Evolutionary conservation across 768 basidiomycete genomes (phyloP).

Genomic region (Russula foetens): DNA sequence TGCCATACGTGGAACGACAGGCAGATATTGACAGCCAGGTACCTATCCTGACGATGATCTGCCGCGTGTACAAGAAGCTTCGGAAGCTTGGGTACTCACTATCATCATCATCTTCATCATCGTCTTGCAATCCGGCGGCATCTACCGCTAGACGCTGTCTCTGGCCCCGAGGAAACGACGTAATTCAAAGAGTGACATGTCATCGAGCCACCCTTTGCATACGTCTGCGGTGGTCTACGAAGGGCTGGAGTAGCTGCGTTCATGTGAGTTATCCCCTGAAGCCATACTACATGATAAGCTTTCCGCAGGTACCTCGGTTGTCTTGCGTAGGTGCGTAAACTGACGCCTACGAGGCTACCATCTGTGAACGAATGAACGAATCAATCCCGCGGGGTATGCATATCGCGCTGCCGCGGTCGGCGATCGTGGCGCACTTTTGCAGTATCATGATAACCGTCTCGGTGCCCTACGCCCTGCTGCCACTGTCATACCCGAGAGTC

Average conservation of each 20-base stretch:
- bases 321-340: neutral
- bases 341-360: neutral
- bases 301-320: conserved; percentile 1
- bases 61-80: conserved; percentile 10
- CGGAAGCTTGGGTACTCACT: conserved; percentile 2
- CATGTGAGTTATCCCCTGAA: neutral
- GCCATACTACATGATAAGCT: neutral
- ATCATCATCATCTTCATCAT: neutral
- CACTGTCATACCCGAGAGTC: neutral
- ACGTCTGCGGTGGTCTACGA: neutral
- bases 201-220: neutral
- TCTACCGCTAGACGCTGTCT: neutral
- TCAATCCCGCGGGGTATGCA: neutral
- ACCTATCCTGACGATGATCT: conserved; percentile 14
- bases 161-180: neutral
- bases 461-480: conserved; percentile 9
- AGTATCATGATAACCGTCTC: neutral
- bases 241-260: neutral
- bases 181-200: conserved; percentile 5
- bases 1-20: conserved; percentile 4
- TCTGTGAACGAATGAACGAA: neutral
- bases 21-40: neutral
- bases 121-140: conserved; percentile 3
- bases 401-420: neutral
- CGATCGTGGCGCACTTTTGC: neutral